These are phyloP conservation scores for Taiwanofungus camphoratus DNA, from an alignment of 1,284 basidiomycete species.

Conservation along the genomic window DNA sequence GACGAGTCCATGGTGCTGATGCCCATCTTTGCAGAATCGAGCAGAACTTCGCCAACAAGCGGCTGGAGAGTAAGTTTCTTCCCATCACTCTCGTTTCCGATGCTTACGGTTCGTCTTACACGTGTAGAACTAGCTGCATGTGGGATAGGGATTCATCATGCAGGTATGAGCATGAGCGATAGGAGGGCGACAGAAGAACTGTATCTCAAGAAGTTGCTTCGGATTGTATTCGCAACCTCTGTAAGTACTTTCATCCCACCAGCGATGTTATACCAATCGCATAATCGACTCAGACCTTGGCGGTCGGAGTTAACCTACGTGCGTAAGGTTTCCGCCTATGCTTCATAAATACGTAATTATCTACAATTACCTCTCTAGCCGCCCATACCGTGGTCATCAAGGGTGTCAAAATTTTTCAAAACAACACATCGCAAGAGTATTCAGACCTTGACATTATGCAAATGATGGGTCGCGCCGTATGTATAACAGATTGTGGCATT, in stretches of 20 bases:
- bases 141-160: constrained; percentile 86
- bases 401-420: constrained; percentile 71
- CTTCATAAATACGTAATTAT: background rate
- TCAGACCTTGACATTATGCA: constrained; percentile 81
- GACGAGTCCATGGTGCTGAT: no score
- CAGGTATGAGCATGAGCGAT: constrained; percentile 73
- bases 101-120: background rate
- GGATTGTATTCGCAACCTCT: constrained; percentile 68
- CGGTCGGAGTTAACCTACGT: constrained; percentile 88
- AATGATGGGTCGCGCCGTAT: constrained; percentile 79
- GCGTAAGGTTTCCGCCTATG: constrained; percentile 21
- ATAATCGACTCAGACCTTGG: constrained; percentile 57
- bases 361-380: constrained; percentile 34
- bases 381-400: constrained; percentile 80
- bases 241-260: constrained; percentile 34
- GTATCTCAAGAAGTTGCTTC: constrained; percentile 61
- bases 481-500: constrained; percentile 22
- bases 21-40: constrained; percentile 42
- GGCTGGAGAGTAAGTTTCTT: constrained; percentile 44
- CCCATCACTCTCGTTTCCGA: background rate
- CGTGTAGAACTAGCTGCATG: constrained; percentile 46
- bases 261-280: constrained; percentile 1
- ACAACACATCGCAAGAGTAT: constrained; percentile 62
- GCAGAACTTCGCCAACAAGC: constrained; percentile 54
- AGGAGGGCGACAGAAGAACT: constrained; percentile 65